Evolutionary conservation across 768 basidiomycete species (phyloP), one percentile per base, ranked within the genome.

Genomic region (Gelatoporia subvermispora): DNA sequence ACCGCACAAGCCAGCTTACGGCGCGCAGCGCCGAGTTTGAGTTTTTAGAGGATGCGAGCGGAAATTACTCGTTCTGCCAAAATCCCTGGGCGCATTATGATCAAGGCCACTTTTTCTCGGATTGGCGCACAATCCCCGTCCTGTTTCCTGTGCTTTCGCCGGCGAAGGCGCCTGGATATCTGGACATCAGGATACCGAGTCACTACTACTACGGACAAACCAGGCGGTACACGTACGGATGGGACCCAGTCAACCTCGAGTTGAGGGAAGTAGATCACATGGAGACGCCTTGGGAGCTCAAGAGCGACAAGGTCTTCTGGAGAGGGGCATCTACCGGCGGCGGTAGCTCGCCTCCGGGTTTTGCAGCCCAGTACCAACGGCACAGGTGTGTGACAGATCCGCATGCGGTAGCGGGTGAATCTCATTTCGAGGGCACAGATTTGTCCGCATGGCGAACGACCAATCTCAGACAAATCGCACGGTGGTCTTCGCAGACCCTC

Each of bases 101-200:
- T 23, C 96, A 98, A 62, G 93, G 94, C 10, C 93, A 93, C 67
- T 97, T 96, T 68, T 98, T 96, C 78, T 91, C 90, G 16, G 95
- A 99, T 66, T 96, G 92, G 89, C 75, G 94, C 18, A 88, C 86
- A 0, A 84, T 97, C 49, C 80, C 88, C 10, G 80, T 80, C 1
- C 73, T 95, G n/a, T 94, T 90, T 65, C 96, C 96, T 7, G 80
- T 99, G 23, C 88, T 99, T 68, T 93, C 92, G 2, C 93, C 95
- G 2, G 89, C 93, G 0, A 92, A 88, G 60, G 84, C 86, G 0
- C 72, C 72, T 35, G 93, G 96, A 0, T 97, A 86, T 63, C 70
- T 82, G 53, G 96, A 98, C 61, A 89, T 99, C 56, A 75, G 88
- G 49, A 93, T 98, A 52, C 95, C 96, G 0, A 93, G 90, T 52